Conservation (phyloP, 345 rosid genomes). For the Gossypium sturtianum region DNA sequence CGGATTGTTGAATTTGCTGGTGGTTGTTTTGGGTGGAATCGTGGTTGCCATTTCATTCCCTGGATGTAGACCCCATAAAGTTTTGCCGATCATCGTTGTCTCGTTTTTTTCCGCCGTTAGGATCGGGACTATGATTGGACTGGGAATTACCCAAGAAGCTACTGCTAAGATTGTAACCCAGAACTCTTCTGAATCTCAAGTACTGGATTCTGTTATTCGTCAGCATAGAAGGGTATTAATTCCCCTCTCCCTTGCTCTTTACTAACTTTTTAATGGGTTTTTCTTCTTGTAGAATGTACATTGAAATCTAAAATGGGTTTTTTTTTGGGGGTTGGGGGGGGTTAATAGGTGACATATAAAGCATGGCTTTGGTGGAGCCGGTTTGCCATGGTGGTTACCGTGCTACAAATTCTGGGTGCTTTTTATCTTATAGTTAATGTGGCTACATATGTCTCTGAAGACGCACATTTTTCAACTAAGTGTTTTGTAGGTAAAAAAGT, state of each 20-base stretch:
- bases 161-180: conserved; percentile 54
- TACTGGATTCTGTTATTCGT: conserved; percentile 36
- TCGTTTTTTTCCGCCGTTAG: conserved; percentile 45
- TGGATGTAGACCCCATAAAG: conserved; percentile 27
- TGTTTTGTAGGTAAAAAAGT: conserved; percentile 56
- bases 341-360: conserved; percentile 61
- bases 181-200: conserved; percentile 33
- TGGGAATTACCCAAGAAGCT: conserved; percentile 61
- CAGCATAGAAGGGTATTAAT: conserved; percentile 48
- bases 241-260: background rate
- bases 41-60: conserved; percentile 28
- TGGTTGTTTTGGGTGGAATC: conserved; percentile 46
- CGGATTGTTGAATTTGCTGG: conserved; percentile 39
- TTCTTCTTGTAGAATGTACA: background rate
- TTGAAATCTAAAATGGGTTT: background rate
- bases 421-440: conserved; percentile 51
- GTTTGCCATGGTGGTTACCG: conserved; percentile 46
- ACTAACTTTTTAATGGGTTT: conserved; percentile 2
- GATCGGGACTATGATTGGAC: conserved; percentile 45
- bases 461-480: conserved; percentile 28
- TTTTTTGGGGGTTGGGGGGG: background rate
- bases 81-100: conserved; percentile 36
- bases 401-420: conserved; percentile 60
- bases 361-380: conserved; percentile 86
- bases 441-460: conserved; percentile 38